Conservation (phyloP, 2,329 filamentous ascomycete species). For the Pseudophaeomoniella oleicola region DNA sequence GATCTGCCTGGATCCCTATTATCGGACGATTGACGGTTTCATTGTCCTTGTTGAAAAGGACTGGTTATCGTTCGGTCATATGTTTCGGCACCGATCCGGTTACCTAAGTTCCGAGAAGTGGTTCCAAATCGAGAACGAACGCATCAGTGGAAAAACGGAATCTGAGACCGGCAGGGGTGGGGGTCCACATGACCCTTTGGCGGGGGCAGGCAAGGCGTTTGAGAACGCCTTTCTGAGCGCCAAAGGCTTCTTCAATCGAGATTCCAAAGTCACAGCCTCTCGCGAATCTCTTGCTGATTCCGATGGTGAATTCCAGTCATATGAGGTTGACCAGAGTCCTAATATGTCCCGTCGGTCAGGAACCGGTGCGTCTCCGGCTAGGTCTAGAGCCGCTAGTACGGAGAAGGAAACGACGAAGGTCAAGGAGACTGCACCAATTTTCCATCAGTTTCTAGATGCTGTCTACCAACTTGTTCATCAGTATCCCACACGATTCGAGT, state of each 20-base stretch:
- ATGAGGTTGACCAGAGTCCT: constrained; percentile 28
- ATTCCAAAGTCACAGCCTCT: constrained; percentile 41
- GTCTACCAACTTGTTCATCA: constrained; percentile 83
- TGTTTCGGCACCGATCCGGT: constrained; percentile 87
- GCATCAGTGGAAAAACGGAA: constrained; percentile 38
- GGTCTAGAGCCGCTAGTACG: constrained; percentile 15
- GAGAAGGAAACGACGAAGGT: constrained; percentile 59
- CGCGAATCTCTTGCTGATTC: constrained; percentile 50
- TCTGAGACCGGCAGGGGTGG: constrained; percentile 22
- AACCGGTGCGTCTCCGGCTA: constrained; percentile 14
- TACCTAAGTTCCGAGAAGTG: constrained; percentile 83
- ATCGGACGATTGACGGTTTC: constrained; percentile 84
- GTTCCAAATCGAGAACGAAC: constrained; percentile 78
- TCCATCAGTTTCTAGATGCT: constrained; percentile 93
- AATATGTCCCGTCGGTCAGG: constrained; percentile 7
- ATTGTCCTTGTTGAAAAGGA: constrained; percentile 93
- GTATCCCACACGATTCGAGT: constrained; percentile 80
- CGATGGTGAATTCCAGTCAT: constrained; percentile 35
- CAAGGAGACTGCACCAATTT: constrained; percentile 91
- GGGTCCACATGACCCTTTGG: constrained; percentile 12
- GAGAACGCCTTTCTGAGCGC: constrained; percentile 76
- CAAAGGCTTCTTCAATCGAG: constrained; percentile 76
- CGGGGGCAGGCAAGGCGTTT: constrained; percentile 52
- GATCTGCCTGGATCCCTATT: constrained; percentile 90
- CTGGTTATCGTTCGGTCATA: constrained; percentile 94